Evolutionary conservation across 352 stramenopile species (phyloP).

Genomic region (Pythium periplocum): DNA sequence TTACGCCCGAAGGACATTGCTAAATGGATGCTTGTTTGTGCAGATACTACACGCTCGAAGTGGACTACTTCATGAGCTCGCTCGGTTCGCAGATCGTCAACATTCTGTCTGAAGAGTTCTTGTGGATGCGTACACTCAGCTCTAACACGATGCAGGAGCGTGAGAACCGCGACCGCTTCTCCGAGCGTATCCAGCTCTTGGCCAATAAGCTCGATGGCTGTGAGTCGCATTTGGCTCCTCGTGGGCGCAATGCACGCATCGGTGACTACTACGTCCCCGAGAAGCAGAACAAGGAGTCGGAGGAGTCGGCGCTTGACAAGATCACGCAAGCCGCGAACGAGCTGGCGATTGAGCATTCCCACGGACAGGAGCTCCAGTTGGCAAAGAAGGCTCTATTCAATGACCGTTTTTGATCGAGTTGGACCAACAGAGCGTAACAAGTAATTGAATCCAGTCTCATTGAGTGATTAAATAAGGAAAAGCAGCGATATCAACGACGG

Average conservation of each 20-base stretch:
- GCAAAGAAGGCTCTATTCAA: slow-evolving; percentile 85
- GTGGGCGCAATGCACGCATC: slow-evolving; percentile 63
- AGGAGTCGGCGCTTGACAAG: slow-evolving; percentile 83
- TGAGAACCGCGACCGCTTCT: slow-evolving; percentile 87
- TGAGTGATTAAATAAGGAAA: slow-evolving; percentile 6
- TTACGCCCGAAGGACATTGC: no score
- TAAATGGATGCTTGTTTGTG: neutral
- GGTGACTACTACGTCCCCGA: slow-evolving; percentile 85
- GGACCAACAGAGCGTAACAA: neutral
- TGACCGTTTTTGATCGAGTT: slow-evolving; percentile 45
- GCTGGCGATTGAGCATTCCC: slow-evolving; percentile 78
- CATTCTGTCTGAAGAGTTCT: slow-evolving; percentile 90
- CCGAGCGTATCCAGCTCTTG: slow-evolving; percentile 83
- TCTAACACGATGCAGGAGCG: slow-evolving; percentile 88
- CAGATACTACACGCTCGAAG: slow-evolving; percentile 92
- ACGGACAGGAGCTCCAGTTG: slow-evolving; percentile 77
- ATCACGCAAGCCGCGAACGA: slow-evolving; percentile 84
- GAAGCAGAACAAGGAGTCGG: slow-evolving; percentile 67
- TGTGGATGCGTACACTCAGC: slow-evolving; percentile 90
- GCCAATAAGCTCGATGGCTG: slow-evolving; percentile 80
- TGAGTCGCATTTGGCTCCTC: slow-evolving; percentile 54
- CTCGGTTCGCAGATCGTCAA: slow-evolving; percentile 89
- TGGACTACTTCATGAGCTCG: slow-evolving; percentile 97
- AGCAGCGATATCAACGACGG: neutral
- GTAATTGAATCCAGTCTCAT: neutral